Percentiles rank a stretch among this genome's conserved stretches.
Evolutionary conservation across 257 asterid species (phyloP).

Genomic region (Solanum verrucosum): DNA sequence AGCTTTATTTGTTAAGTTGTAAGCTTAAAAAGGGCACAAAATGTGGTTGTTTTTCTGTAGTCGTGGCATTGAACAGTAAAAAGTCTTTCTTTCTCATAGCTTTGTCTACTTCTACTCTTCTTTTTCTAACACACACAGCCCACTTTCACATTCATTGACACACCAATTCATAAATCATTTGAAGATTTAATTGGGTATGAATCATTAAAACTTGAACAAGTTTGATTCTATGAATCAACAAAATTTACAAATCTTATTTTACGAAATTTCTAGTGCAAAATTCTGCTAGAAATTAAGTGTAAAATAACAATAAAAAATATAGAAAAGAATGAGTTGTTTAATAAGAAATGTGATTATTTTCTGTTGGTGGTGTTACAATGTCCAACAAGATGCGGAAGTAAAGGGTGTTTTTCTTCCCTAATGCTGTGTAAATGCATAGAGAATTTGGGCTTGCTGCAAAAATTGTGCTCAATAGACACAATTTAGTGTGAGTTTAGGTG

Average conservation of each 20-base stretch:
- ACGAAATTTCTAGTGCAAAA: neutral
- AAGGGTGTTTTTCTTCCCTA: neutral
- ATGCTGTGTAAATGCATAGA: neutral
- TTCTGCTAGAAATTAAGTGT: neutral
- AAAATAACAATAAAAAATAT: neutral
- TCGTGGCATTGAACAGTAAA: no score
- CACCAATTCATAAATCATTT: neutral
- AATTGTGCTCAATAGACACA: neutral
- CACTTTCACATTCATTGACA: neutral
- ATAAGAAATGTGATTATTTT: neutral
- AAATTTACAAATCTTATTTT: neutral
- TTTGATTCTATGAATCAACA: neutral
- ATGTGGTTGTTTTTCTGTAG: no score
- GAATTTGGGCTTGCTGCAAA: neutral
- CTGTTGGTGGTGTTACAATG: neutral
- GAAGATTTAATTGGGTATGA: neutral
- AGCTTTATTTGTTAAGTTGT: no score
- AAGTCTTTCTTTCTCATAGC: no score
- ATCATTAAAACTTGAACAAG: neutral
- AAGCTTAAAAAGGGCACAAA: no score
- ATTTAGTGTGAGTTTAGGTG: neutral
- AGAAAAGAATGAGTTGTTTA: neutral
- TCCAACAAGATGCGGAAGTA: neutral
- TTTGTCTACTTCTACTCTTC: no score
- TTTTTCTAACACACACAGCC: neutral